phyloP scores from a whole-genome alignment of 352 stramenopile species.

The Phytophthora parvispora region DNA sequence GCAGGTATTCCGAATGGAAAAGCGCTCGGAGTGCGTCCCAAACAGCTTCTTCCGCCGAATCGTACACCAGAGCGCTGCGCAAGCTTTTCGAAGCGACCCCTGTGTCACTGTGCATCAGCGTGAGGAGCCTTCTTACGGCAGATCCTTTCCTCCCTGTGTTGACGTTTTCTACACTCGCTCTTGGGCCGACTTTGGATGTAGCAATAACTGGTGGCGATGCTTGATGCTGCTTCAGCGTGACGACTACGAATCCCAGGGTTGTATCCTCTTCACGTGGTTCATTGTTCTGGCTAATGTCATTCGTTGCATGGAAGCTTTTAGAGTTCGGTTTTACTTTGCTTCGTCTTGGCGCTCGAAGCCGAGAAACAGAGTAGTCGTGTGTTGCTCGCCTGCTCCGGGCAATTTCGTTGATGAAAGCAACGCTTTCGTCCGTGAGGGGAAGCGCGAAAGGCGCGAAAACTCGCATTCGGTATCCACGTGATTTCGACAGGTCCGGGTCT shows the following conservation, averaged over 20 bases:
- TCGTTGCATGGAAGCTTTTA: neutral
- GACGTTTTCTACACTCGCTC: no score
- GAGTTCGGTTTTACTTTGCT: neutral
- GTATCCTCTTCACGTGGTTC: no score
- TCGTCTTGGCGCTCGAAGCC: neutral
- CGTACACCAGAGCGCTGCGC: neutral
- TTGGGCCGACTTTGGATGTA: neutral
- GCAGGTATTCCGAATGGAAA: constrained; percentile 8
- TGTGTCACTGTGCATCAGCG: neutral
- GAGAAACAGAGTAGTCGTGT: neutral
- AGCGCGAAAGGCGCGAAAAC: neutral
- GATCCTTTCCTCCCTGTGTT: neutral
- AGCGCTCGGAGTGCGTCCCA: constrained; percentile 8
- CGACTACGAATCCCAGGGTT: no score
- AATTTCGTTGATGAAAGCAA: neutral
- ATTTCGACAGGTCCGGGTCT: neutral
- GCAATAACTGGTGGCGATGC: neutral
- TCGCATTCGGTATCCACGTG: neutral
- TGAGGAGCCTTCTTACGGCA: neutral
- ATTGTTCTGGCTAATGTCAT: neutral
- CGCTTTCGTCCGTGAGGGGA: constrained; percentile 4
- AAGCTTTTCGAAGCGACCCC: neutral
- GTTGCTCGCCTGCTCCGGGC: neutral
- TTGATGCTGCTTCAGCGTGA: neutral
- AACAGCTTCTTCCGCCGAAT: neutral